phyloP scores from a whole-genome alignment of 2,329 filamentous ascomycete species.

The Ophiostoma pallidulum region DNA sequence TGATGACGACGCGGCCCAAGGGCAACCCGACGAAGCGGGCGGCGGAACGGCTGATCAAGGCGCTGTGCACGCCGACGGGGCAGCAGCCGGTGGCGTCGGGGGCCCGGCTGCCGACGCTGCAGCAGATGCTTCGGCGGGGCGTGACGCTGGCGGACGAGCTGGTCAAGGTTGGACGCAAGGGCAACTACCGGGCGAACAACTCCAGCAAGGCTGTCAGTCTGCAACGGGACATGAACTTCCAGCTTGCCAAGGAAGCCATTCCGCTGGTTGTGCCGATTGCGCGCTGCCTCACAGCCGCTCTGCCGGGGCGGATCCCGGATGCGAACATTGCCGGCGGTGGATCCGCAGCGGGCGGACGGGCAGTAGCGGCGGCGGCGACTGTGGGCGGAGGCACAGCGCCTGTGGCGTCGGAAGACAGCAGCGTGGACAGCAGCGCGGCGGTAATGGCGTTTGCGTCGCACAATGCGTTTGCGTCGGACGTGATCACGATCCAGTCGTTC shows the following conservation, averaged over 20 bases:
- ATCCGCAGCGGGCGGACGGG: neutral
- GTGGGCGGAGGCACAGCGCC: neutral
- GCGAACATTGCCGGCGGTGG: neutral
- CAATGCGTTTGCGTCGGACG: slow-evolving; percentile 77
- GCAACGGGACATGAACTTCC: slow-evolving; percentile 69
- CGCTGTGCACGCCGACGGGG: slow-evolving; percentile 10
- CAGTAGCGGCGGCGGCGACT: neutral
- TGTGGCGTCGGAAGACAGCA: slow-evolving; percentile 26
- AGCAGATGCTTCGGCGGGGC: slow-evolving; percentile 29
- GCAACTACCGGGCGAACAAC: slow-evolving; percentile 73
- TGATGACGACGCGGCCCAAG: slow-evolving; percentile 51
- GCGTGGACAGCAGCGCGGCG: slow-evolving; percentile 5
- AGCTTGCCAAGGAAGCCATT: slow-evolving; percentile 72
- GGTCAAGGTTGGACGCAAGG: slow-evolving; percentile 43
- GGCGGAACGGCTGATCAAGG: slow-evolving; percentile 46
- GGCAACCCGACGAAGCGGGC: slow-evolving; percentile 49
- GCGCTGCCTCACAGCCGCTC: slow-evolving; percentile 67
- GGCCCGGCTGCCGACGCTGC: neutral
- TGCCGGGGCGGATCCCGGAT: slow-evolving; percentile 41
- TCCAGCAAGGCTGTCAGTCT: slow-evolving; percentile 62
- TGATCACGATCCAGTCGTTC: slow-evolving; percentile 73
- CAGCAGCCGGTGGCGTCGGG: neutral
- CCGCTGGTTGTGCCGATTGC: slow-evolving; percentile 84
- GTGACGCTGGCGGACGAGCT: slow-evolving; percentile 43
- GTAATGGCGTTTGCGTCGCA: slow-evolving; percentile 52